Evolutionary conservation across 176 grass and related monocot genomes (phyloP).

Genomic region (Secale cereale): DNA sequence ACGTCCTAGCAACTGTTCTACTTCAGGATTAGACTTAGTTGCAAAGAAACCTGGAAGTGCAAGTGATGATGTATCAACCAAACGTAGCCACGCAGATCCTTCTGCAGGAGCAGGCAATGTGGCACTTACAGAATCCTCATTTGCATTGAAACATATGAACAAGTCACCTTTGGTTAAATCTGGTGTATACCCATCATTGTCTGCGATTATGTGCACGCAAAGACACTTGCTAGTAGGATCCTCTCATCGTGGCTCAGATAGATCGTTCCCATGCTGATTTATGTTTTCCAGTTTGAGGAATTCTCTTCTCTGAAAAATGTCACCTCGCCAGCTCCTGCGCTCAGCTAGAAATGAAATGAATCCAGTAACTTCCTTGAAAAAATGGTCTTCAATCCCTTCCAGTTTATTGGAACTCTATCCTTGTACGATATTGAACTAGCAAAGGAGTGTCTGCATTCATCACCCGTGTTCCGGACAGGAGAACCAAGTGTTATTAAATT

Average conservation of each 20-base stretch:
- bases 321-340: slow-evolving; percentile 50
- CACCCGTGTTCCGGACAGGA: slow-evolving; percentile 81
- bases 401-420: slow-evolving; percentile 78
- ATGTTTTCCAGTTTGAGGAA: slow-evolving; percentile 91
- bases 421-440: slow-evolving; percentile 57
- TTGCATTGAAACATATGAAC: slow-evolving; percentile 83
- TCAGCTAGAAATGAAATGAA: slow-evolving; percentile 78
- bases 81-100: slow-evolving; percentile 59
- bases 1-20: neutral
- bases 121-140: slow-evolving; percentile 23
- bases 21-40: slow-evolving; percentile 29
- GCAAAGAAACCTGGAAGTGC: slow-evolving; percentile 79
- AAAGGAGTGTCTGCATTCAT: slow-evolving; percentile 74
- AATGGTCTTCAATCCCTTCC: slow-evolving; percentile 60
- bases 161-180: slow-evolving; percentile 47
- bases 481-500: slow-evolving; percentile 75
- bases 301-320: slow-evolving; percentile 72
- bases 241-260: slow-evolving; percentile 63
- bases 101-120: slow-evolving; percentile 58
- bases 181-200: slow-evolving; percentile 20
- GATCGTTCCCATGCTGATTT: slow-evolving; percentile 64
- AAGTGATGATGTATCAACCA: slow-evolving; percentile 87
- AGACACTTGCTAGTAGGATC: slow-evolving; percentile 62
- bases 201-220: slow-evolving; percentile 57
- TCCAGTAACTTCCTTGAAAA: slow-evolving; percentile 61